Conservation (phyloP, 495 filamentous ascomycete genomes). For the Aspergillus kassunensis region DNA sequence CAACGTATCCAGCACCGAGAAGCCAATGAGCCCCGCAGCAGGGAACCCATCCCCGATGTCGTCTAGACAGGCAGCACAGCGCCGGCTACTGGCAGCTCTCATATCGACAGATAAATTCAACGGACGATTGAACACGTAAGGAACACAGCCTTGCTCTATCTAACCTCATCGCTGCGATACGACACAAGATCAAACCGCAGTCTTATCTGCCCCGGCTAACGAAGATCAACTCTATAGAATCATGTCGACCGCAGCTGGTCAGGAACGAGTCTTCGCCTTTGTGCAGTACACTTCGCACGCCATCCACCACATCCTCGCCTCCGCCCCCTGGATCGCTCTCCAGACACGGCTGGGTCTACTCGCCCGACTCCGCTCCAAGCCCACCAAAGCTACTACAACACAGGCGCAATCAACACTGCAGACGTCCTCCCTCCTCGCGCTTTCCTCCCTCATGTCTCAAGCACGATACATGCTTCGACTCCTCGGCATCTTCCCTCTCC, state of each 20-base stretch:
- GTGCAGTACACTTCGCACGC: slow-evolving; percentile 38
- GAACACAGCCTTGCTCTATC: background rate
- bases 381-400: slow-evolving; percentile 17
- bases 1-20: slow-evolving; percentile 17
- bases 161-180: background rate
- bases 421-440: slow-evolving; percentile 32
- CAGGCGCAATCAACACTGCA: slow-evolving; percentile 11
- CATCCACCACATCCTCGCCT: slow-evolving; percentile 39
- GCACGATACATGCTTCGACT: slow-evolving; percentile 71
- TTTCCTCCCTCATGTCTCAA: slow-evolving; percentile 59
- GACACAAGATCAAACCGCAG: background rate
- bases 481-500: slow-evolving; percentile 75
- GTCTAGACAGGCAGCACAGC: slow-evolving; percentile 17
- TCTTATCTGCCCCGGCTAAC: background rate
- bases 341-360: slow-evolving; percentile 36
- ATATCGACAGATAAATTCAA: slow-evolving; percentile 33
- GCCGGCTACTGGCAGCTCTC: slow-evolving; percentile 30
- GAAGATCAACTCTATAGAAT: slow-evolving; percentile 23
- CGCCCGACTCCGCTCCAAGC: slow-evolving; percentile 34
- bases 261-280: slow-evolving; percentile 35
- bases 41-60: slow-evolving; percentile 1
- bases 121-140: slow-evolving; percentile 37
- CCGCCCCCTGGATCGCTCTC: slow-evolving; percentile 34
- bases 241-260: slow-evolving; percentile 31
- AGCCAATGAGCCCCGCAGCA: slow-evolving; percentile 21